Conservation (phyloP, 768 basidiomycete species). For the Serendipita sp. region DNA sequence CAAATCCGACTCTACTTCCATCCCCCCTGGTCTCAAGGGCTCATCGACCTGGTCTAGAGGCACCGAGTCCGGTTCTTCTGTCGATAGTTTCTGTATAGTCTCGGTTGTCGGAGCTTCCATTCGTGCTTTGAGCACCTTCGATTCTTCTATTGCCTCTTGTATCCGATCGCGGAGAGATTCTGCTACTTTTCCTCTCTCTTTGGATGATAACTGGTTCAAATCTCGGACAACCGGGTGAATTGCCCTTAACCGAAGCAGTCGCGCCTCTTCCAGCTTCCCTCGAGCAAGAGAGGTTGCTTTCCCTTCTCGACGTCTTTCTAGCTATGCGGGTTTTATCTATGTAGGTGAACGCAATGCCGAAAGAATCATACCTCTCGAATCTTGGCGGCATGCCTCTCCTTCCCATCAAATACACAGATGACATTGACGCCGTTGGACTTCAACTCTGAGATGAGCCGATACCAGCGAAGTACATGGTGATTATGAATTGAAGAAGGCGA, state of each 20-base stretch:
- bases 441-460: slow-evolving; percentile 48
- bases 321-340: slow-evolving; percentile 23
- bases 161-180: no score
- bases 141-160: no score
- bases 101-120: no score
- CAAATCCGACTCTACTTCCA: no score
- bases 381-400: slow-evolving; percentile 50
- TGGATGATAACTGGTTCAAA: no score
- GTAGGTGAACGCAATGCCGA: background rate
- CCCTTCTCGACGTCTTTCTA: slow-evolving; percentile 37
- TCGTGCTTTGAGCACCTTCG: no score
- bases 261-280: slow-evolving; percentile 40
- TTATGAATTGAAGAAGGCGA: slow-evolving; percentile 44
- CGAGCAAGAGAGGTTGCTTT: slow-evolving; percentile 35
- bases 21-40: no score
- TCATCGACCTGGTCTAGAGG: no score
- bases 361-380: slow-evolving; percentile 38
- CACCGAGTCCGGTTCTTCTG: no score
- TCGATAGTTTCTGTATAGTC: no score
- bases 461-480: slow-evolving; percentile 69
- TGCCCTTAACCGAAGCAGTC: slow-evolving; percentile 28
- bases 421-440: slow-evolving; percentile 38
- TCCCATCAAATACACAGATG: slow-evolving; percentile 72
- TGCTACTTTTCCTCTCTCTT: no score
- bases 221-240: no score